Evolutionary conservation across 768 basidiomycete species (phyloP).

Genomic region (Lactifluus piperatus): DNA sequence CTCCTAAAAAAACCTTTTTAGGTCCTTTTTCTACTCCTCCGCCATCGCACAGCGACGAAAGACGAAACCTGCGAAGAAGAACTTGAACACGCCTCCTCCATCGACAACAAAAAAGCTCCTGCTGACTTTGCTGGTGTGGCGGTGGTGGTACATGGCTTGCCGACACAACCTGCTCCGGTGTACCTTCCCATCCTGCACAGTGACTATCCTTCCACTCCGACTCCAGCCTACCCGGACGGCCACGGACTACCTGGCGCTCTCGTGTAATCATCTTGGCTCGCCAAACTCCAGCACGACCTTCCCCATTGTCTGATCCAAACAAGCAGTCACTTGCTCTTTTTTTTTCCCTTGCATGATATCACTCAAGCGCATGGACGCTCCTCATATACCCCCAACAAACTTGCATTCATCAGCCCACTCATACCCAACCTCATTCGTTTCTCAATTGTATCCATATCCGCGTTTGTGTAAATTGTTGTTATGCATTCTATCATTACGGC

Average conservation of each 20-base stretch:
- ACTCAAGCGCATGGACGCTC: neutral
- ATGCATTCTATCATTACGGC: conserved; percentile 16
- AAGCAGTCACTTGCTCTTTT: neutral
- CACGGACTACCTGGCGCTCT: no score
- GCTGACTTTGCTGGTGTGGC: neutral
- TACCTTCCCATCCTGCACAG: neutral
- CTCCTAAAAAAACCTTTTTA: neutral
- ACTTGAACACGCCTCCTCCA: neutral
- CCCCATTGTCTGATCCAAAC: neutral
- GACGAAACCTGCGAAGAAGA: neutral
- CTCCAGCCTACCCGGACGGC: neutral
- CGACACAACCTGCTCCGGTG: neutral
- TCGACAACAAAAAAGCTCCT: neutral
- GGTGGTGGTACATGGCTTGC: neutral
- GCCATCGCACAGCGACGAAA: neutral
- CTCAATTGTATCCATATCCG: neutral
- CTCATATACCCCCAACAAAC: neutral
- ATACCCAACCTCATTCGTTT: neutral
- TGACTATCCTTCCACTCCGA: no score
- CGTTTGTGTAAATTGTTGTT: neutral
- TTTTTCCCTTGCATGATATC: neutral
- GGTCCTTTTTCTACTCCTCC: conserved; percentile 4
- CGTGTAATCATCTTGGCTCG: neutral
- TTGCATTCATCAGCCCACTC: neutral
- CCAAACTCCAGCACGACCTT: neutral